These are phyloP conservation scores for Pachysolen tannophilus DNA, from an alignment of 805 yeast species.

Conservation along the genomic window DNA sequence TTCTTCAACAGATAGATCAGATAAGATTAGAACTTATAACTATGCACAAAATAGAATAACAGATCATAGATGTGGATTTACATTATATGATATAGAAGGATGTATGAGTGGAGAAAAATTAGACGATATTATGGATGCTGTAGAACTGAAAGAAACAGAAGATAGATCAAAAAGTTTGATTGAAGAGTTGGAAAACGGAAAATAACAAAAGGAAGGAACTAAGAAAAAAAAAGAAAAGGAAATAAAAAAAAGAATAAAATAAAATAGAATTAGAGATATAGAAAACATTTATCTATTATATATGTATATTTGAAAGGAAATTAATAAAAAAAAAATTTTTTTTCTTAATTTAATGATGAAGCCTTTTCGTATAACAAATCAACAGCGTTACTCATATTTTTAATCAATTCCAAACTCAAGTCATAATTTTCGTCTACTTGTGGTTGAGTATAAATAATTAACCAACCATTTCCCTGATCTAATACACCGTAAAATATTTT, in stretches of 20 bases:
- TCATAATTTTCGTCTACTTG: conserved; percentile 83
- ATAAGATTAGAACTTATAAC: conserved; percentile 90
- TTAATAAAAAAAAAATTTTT: background rate
- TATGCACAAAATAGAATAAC: conserved; percentile 89
- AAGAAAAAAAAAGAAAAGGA: too few relatives aligned
- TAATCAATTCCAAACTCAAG: conserved; percentile 77
- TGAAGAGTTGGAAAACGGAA: conserved; percentile 12
- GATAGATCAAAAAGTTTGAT: conserved; percentile 33
- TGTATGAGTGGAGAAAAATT: conserved; percentile 53
- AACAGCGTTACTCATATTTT: conserved; percentile 80
- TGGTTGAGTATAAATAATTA: conserved; percentile 85
- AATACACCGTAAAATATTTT: conserved; percentile 92
- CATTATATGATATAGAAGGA: conserved; percentile 68
- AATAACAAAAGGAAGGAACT: background rate
- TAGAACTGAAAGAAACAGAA: conserved; percentile 38
- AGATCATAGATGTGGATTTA: conserved; percentile 83
- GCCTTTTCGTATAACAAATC: conserved; percentile 94
- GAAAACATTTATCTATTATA: too few relatives aligned
- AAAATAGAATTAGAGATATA: conserved; percentile 1
- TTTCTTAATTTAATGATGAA: conserved; percentile 58
- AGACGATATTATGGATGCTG: conserved; percentile 47
- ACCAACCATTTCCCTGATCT: conserved; percentile 98
- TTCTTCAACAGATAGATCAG: conserved; percentile 80
- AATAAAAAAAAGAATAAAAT: background rate
- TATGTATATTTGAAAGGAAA: too few relatives aligned